Evolutionary conservation across 78 protist species (phyloP).

Genomic region (Isochrysis galbana): DNA sequence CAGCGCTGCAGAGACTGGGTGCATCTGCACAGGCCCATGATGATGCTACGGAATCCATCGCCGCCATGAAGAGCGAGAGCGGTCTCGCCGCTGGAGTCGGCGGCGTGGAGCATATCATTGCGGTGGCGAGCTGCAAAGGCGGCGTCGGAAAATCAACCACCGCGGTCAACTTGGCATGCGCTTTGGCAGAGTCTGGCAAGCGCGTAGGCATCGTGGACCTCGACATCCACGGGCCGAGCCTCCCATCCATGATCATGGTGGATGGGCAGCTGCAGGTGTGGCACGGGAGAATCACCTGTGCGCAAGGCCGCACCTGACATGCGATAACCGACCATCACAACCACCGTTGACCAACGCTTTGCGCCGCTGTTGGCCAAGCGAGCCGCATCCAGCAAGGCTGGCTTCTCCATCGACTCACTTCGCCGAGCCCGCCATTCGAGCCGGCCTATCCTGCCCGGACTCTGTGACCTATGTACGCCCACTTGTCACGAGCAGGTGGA

Average conservation of each 20-base stretch:
- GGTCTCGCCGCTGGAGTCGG: neutral
- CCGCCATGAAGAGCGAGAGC: neutral
- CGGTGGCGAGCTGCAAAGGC: conserved; percentile 54
- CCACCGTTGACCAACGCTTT: no score
- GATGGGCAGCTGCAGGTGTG: neutral
- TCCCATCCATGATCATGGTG: conserved; percentile 69
- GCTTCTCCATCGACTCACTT: no score
- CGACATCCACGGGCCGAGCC: conserved; percentile 88
- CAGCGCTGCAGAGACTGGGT: neutral
- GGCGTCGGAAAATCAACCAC: conserved; percentile 52
- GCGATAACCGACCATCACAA: no score
- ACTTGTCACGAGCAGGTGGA: no score
- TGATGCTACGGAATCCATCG: neutral
- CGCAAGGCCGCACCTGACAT: no score
- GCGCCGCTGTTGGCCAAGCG: no score
- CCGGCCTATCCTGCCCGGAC: no score
- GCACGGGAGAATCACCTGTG: no score
- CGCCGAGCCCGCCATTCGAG: no score
- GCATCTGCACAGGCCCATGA: neutral
- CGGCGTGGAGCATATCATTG: neutral
- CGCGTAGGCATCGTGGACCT: conserved; percentile 36
- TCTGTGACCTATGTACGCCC: no score
- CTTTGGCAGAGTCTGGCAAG: neutral
- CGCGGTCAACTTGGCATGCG: conserved; percentile 46
- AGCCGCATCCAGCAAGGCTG: no score